phyloP scores from a whole-genome alignment of 2,329 filamentous ascomycete genomes.

The Botrytis fabae region DNA sequence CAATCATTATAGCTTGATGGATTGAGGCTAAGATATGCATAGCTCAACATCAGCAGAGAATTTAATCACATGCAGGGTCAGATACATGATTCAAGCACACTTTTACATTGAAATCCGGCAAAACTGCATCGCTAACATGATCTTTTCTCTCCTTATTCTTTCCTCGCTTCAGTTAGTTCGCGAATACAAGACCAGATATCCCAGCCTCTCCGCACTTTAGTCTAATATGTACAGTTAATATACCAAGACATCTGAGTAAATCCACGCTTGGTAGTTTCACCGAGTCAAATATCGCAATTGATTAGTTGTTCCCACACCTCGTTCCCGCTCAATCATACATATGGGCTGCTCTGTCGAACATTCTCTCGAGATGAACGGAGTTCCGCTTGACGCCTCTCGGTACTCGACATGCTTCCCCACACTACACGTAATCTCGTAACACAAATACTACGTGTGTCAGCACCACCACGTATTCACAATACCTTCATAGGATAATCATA shows the following conservation, averaged over 20 bases:
- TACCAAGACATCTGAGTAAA: background rate
- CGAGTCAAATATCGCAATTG: background rate
- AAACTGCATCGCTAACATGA: background rate
- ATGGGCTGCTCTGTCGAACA: background rate
- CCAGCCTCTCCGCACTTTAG: background rate
- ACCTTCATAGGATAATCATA: background rate
- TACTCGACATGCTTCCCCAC: background rate
- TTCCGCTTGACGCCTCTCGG: background rate
- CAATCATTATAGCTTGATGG: background rate
- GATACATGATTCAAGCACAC: background rate
- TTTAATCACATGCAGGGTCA: background rate
- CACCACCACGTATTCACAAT: background rate
- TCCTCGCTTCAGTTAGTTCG: background rate
- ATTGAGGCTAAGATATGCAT: background rate
- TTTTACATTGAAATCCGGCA: fast-evolving
- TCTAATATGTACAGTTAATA: background rate
- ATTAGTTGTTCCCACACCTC: no score
- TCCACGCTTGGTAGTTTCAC: background rate
- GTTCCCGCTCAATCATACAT: background rate
- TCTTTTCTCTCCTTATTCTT: background rate
- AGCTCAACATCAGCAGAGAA: background rate
- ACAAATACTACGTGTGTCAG: background rate
- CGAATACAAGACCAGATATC: fast-evolving
- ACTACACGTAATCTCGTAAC: background rate
- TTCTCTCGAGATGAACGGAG: background rate